Conservation (phyloP, 1,139 yeast genomes). For the Saccharomyces uvarum region DNA sequence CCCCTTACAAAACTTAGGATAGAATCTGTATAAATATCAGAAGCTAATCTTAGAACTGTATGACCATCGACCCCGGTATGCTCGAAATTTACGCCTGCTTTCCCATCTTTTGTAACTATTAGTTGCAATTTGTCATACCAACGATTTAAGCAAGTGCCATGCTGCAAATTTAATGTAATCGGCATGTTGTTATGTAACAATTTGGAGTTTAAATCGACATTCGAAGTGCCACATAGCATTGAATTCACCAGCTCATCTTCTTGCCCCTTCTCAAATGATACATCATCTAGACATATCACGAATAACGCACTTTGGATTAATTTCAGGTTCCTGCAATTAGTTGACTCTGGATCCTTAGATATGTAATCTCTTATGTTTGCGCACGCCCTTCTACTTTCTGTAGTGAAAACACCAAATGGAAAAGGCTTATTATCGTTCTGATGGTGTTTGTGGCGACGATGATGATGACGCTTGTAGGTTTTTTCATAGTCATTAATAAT, state of each 20-base stretch:
- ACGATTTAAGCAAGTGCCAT: slow-evolving; percentile 88
- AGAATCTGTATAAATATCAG: slow-evolving; percentile 86
- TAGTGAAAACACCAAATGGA: slow-evolving; percentile 81
- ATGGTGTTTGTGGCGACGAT: slow-evolving; percentile 18
- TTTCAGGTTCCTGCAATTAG: slow-evolving; percentile 62
- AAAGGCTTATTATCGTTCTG: slow-evolving; percentile 49
- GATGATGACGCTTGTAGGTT: slow-evolving; percentile 44
- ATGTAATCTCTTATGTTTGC: slow-evolving; percentile 56
- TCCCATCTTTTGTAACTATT: slow-evolving; percentile 83
- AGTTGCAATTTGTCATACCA: slow-evolving; percentile 92
- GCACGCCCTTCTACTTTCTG: slow-evolving; percentile 84
- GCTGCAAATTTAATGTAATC: slow-evolving; percentile 62
- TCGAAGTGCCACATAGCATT: slow-evolving; percentile 81
- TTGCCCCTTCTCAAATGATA: slow-evolving; percentile 46
- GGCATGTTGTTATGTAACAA: slow-evolving; percentile 1
- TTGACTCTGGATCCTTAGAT: slow-evolving; percentile 36
- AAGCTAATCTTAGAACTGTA: slow-evolving; percentile 79
- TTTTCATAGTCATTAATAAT: slow-evolving; percentile 51
- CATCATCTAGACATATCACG: slow-evolving; percentile 74
- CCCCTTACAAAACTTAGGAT: slow-evolving; percentile 78
- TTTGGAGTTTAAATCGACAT: slow-evolving; percentile 22
- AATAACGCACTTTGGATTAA: slow-evolving; percentile 76
- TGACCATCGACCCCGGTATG: slow-evolving; percentile 97
- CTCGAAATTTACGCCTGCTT: slow-evolving; percentile 89
- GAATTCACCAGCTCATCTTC: slow-evolving; percentile 64